These are phyloP conservation scores for Flaveria bidentis DNA, from an alignment of 129 eudicot genomes.

Conservation along the genomic window DNA sequence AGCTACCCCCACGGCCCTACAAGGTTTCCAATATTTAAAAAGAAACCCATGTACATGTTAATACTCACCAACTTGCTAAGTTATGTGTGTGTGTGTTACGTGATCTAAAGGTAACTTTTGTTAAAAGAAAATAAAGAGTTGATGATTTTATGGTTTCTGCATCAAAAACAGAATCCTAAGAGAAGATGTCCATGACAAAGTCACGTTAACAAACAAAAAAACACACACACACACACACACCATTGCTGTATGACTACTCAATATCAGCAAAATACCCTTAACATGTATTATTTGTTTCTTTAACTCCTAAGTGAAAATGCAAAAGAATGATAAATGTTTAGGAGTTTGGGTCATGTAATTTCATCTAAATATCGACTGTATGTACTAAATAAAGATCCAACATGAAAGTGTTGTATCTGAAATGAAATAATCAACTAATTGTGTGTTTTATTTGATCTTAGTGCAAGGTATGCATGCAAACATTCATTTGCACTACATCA, in stretches of 20 bases:
- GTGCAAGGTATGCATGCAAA: constrained; percentile 22
- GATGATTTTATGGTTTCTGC: neutral
- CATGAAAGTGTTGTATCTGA: no score
- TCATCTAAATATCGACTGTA: no score
- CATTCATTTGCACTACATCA: constrained; percentile 18
- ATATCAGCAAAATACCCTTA: neutral
- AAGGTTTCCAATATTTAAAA: neutral
- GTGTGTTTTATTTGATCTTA: constrained; percentile 2
- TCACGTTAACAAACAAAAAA: neutral
- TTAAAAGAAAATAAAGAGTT: neutral
- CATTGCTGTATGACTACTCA: neutral
- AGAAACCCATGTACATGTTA: neutral
- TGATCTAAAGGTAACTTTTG: neutral
- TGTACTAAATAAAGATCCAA: no score
- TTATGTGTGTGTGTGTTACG: neutral
- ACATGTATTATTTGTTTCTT: neutral
- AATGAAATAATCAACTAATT: neutral
- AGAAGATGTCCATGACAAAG: neutral
- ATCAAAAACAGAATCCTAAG: neutral
- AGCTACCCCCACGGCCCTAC: neutral
- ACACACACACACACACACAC: neutral
- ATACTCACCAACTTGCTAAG: neutral
- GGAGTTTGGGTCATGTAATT: no score
- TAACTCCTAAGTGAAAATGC: neutral
- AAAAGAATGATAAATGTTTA: no score